These are phyloP conservation scores for Phytopythium cucurbitacearum DNA, from an alignment of 352 stramenopile genomes.

Conservation along the genomic window DNA sequence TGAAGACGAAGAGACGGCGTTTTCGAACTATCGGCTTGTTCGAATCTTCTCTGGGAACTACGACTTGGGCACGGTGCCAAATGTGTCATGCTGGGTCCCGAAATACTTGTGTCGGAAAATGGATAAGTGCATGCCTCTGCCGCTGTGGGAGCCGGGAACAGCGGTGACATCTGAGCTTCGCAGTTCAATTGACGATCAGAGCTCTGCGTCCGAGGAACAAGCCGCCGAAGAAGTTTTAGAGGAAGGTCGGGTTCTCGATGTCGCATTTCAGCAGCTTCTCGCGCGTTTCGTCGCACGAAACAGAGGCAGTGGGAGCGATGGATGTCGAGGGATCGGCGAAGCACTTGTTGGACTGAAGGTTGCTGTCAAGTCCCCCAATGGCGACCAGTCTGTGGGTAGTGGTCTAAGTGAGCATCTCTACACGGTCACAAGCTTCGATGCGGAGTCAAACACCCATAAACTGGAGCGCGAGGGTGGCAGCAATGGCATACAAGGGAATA, in stretches of 20 bases:
- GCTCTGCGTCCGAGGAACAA: background rate
- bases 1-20: slow-evolving; percentile 31
- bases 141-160: background rate
- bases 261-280: background rate
- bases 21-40: slow-evolving; percentile 48
- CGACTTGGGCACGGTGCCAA: slow-evolving; percentile 25
- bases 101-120: slow-evolving; percentile 74
- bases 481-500: background rate
- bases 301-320: background rate
- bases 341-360: slow-evolving; percentile 3
- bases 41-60: slow-evolving; percentile 42
- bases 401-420: background rate
- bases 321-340: background rate
- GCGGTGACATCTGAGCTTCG: background rate
- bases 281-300: background rate
- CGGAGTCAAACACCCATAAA: background rate
- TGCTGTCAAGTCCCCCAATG: background rate
- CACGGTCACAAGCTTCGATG: background rate
- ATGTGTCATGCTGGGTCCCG: slow-evolving; percentile 71
- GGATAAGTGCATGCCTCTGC: background rate
- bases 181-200: background rate
- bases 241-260: background rate
- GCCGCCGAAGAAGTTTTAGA: background rate
- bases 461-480: background rate
- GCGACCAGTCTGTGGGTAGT: background rate